Evolutionary conservation across 768 basidiomycete genomes (phyloP).

Genomic region (Hemileccinum rubropunctum): DNA sequence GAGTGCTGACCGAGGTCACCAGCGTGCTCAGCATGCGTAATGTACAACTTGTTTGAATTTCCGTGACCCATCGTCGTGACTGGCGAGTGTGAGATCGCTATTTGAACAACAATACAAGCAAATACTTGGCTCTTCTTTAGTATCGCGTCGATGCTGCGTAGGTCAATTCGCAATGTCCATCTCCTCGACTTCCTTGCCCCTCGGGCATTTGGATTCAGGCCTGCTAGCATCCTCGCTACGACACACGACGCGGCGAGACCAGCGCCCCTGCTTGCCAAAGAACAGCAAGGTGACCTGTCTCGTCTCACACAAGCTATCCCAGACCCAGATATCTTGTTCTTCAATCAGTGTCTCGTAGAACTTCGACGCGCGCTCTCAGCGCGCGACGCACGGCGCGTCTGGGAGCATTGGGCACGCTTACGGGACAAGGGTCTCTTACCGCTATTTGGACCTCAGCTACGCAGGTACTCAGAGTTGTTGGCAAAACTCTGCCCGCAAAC

Average conservation of each 20-base stretch:
- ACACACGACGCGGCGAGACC: constrained; percentile 4
- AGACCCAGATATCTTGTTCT: constrained; percentile 33
- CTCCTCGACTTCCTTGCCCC: constrained; percentile 47
- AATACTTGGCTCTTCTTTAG: neutral
- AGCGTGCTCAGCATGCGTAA: constrained; percentile 86
- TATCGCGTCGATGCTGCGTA: constrained; percentile 25
- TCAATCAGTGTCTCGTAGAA: constrained; percentile 35
- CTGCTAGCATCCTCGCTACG: constrained; percentile 14
- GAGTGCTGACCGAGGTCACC: constrained; percentile 81
- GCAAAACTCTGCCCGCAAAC: constrained; percentile 24
- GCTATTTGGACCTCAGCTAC: constrained; percentile 45
- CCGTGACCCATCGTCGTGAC: constrained; percentile 73
- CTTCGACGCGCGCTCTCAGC: constrained; percentile 39
- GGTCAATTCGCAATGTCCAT: constrained; percentile 19
- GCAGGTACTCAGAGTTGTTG: constrained; percentile 38
- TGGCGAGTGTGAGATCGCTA: neutral
- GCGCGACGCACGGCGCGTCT: constrained; percentile 31
- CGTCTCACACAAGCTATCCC: constrained; percentile 14
- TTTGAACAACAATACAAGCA: constrained; percentile 1
- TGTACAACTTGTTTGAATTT: constrained; percentile 82
- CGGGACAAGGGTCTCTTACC: constrained; percentile 42
- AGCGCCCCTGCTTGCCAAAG: constrained; percentile 6
- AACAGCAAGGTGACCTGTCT: constrained; percentile 6
- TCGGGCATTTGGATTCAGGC: constrained; percentile 25
- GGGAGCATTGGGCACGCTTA: constrained; percentile 42